Evolutionary conservation across 2,329 filamentous ascomycete species (phyloP).

Genomic region (Ceratocystis ficicola): DNA sequence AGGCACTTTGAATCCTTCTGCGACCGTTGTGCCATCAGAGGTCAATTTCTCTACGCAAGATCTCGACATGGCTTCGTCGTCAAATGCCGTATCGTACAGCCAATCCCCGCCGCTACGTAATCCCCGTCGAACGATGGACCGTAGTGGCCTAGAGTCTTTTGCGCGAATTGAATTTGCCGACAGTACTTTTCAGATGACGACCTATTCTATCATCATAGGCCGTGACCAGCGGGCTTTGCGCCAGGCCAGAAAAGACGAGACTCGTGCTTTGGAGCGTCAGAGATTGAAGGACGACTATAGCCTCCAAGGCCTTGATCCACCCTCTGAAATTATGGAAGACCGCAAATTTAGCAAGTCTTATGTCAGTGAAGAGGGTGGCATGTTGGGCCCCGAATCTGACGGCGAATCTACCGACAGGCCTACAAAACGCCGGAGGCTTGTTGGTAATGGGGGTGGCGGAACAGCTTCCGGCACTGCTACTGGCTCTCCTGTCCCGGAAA

Average conservation of each 20-base stretch:
- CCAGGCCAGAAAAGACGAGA: conserved; percentile 42
- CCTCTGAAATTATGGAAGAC: conserved; percentile 40
- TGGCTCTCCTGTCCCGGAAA: conserved; percentile 5
- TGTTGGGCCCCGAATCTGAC: conserved; percentile 51
- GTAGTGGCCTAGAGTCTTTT: conserved; percentile 40
- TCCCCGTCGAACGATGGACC: not conserved
- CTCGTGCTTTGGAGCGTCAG: conserved; percentile 36
- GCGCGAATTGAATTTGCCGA: conserved; percentile 58
- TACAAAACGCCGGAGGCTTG: conserved; percentile 13
- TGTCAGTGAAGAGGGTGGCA: conserved; percentile 57
- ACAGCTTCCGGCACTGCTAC: not conserved
- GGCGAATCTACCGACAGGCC: conserved; percentile 36
- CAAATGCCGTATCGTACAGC: not conserved
- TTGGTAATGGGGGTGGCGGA: not conserved
- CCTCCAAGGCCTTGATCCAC: conserved; percentile 39
- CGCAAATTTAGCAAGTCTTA: conserved; percentile 51
- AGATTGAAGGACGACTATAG: conserved; percentile 37
- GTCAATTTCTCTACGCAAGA: conserved; percentile 12
- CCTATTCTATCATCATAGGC: conserved; percentile 58
- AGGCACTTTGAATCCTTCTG: conserved; percentile 10
- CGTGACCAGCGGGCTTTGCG: conserved; percentile 52
- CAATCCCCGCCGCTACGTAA: not conserved
- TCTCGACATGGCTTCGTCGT: conserved; percentile 10
- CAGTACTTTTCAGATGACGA: conserved; percentile 68
- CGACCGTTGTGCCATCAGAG: conserved; percentile 19